Base-by-base conservation (phyloP, 192 early-diverging fungal genomes). In the Rhizophagus sp. region DNA sequence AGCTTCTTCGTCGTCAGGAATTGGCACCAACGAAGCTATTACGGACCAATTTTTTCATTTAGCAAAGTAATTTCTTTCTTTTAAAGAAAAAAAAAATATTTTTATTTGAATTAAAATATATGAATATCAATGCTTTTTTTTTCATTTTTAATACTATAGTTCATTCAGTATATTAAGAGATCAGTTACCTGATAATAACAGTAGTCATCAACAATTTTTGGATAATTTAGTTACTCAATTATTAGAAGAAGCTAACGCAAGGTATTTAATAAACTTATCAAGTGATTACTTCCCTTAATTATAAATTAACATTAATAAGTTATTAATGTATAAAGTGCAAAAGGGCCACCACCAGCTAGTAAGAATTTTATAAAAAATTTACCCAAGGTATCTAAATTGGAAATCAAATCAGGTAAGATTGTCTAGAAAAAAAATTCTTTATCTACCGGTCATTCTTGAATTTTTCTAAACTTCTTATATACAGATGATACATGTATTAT, bases 201-300 rank as follows among this genome's bases (percentile, higher is more conserved):
- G 84, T 34, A 73, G 25, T n/a, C 85, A 89, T 47, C 83, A 89
- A 34, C 62, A 71, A 57, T 80, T 90, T 33, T 81, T 90, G n/a
- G 88, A 90, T 75, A 87, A 88, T 34, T 71, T 90, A 71, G 82
- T 90, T 41, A 87, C 86, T 3, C 87, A 90, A 36, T 68, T 90
- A 34, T 82, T 90, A 73, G 84, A 88, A 9, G 89, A 90, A 71
- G 88, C 86, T 3, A 86, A 85, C 61, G 85, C 83, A 9, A 86
- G 82, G 88, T 89, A 82, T 25, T 27, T 57, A 5, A 52, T 57
- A 17, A 57, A 4, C 4, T 19, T 15, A 57, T 3, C 30, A 30
- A 30, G 30, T 30, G 30, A 1, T 30, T 30, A 57, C 52, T 4
- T 19, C 52, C 1, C 1, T 57, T 19, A 10, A 9, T 44, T 44